Percentiles rank a stretch among this genome's conserved stretches.
phyloP scores from a whole-genome alignment of 164 flowering plant species.

The Macadamia integrifolia region DNA sequence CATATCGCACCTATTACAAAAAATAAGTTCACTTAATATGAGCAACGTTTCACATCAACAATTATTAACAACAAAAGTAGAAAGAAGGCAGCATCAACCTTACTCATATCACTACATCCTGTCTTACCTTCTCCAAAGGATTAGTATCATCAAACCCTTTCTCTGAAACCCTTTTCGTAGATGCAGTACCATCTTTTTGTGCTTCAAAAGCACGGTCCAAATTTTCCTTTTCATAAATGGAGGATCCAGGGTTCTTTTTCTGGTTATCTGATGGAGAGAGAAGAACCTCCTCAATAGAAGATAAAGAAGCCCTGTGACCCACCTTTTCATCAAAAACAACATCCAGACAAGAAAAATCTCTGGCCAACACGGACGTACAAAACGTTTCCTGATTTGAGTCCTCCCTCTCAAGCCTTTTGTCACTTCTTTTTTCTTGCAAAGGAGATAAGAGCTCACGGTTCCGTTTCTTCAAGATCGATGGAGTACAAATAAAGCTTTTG shows the following conservation, averaged over 20 bases:
- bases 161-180: constrained; percentile 10
- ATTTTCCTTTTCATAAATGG: constrained; percentile 33
- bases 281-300: constrained; percentile 16
- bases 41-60: too few species aligned
- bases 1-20: too few species aligned
- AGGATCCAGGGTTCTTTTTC: constrained; percentile 6
- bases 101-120: constrained; percentile 8
- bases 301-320: constrained; percentile 12
- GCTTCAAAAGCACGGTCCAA: constrained; percentile 6
- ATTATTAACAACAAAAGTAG: too few species aligned
- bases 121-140: constrained; percentile 11
- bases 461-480: constrained; percentile 88
- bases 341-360: constrained; percentile 38
- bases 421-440: constrained; percentile 59
- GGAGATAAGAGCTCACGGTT: constrained; percentile 82
- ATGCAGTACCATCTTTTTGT: constrained; percentile 1
- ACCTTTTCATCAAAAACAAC: constrained; percentile 21
- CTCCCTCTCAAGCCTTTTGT: constrained; percentile 56
- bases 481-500: constrained; percentile 68
- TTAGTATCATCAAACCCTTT: constrained; percentile 6
- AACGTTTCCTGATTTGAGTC: constrained; percentile 24
- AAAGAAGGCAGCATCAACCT: constrained; percentile 9
- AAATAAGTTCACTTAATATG: too few species aligned
- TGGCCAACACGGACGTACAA: constrained; percentile 32
- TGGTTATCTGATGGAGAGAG: constrained; percentile 20